Evolutionary conservation across 129 eudicot genomes (phyloP).

Genomic region (Escallonia herrerae): DNA sequence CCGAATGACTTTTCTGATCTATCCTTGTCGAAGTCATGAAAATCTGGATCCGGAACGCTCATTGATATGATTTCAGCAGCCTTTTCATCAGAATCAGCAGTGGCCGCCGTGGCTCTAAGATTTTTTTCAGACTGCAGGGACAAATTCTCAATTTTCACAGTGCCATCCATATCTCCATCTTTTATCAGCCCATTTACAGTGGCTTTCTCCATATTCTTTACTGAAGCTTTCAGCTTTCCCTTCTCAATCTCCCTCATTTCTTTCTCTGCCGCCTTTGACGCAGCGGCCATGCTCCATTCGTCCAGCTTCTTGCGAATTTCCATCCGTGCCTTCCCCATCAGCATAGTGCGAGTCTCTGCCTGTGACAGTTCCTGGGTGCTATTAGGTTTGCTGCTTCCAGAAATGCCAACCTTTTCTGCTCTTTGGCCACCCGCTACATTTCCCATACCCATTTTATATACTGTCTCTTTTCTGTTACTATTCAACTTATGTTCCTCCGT

Average conservation of each 20-base stretch:
- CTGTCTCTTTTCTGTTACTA: not conserved
- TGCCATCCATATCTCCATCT: conserved; percentile 3
- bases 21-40: conserved; percentile 69
- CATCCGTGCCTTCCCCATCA: conserved; percentile 44
- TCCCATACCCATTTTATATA: conserved; percentile 7
- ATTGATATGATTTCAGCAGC: conserved; percentile 26
- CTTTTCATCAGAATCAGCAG: conserved; percentile 16
- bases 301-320: conserved; percentile 39
- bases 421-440: conserved; percentile 4
- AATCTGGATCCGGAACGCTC: conserved; percentile 78
- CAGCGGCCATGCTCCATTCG: conserved; percentile 21
- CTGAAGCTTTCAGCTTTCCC: conserved; percentile 4
- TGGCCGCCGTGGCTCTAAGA: conserved; percentile 3
- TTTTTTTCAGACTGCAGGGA: not conserved
- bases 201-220: conserved; percentile 8
- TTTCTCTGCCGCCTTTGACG: conserved; percentile 2
- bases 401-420: conserved; percentile 10
- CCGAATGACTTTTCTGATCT: conserved; percentile 47
- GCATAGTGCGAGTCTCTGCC: conserved; percentile 33
- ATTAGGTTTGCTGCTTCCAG: conserved; percentile 12
- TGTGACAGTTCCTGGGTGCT: conserved; percentile 29
- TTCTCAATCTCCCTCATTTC: not conserved
- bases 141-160: conserved; percentile 1
- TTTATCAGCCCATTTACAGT: conserved; percentile 7
- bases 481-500: conserved; percentile 9